phyloP scores from a whole-genome alignment of 129 eudicot species.

The Flaveria robusta region DNA sequence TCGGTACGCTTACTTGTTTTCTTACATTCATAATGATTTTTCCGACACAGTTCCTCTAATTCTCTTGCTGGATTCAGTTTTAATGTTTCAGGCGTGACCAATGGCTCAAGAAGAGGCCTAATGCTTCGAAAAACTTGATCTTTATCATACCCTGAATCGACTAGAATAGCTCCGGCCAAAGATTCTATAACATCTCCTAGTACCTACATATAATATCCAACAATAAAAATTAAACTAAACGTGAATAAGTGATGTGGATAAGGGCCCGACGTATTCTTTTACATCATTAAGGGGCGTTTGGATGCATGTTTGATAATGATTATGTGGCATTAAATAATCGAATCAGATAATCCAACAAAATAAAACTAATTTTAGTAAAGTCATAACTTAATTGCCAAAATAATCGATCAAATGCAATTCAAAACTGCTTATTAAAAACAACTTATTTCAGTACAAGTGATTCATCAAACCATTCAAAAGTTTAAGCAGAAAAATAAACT shows the following conservation, averaged over 20 bases:
- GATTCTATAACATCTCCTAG: conserved; percentile 91
- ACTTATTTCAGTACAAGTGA: background rate
- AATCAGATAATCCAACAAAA: background rate
- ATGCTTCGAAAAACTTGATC: conserved; percentile 60
- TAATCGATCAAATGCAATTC: background rate
- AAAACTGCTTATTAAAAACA: background rate
- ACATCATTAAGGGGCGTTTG: background rate
- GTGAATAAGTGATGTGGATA: background rate
- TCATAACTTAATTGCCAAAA: background rate
- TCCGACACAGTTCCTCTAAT: conserved; percentile 49
- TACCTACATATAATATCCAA: conserved; percentile 47
- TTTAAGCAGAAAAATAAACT: background rate
- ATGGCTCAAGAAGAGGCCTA: conserved; percentile 77
- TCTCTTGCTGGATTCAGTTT: conserved; percentile 69
- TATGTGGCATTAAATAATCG: background rate
- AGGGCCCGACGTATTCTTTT: background rate
- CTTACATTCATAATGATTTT: conserved; percentile 35
- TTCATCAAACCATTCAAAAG: too few species aligned
- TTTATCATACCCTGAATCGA: conserved; percentile 71
- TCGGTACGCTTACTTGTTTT: conserved; percentile 29
- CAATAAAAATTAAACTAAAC: background rate
- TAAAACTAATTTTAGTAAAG: background rate
- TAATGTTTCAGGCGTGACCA: conserved; percentile 70
- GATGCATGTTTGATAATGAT: background rate
- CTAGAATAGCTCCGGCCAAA: conserved; percentile 79